These are phyloP conservation scores for Zymoseptoria ardabiliae DNA, from an alignment of 2,329 filamentous ascomycete genomes.

Conservation along the genomic window DNA sequence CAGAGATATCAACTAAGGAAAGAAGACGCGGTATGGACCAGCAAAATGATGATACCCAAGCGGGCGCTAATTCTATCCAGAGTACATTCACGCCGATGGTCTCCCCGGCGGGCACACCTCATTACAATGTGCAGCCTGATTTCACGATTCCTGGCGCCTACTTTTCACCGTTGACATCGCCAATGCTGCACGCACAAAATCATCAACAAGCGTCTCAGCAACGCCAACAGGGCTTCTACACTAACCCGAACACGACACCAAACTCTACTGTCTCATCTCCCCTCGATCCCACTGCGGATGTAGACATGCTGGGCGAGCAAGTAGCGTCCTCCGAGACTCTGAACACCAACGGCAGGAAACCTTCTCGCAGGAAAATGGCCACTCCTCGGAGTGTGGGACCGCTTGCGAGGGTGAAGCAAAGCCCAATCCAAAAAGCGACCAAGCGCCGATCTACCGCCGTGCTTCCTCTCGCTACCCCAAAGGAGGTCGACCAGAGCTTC, in stretches of 20 bases:
- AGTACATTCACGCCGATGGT: constrained; percentile 65
- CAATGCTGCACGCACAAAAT: constrained; percentile 66
- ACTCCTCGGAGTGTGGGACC: constrained; percentile 42
- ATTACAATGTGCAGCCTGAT: constrained; percentile 51
- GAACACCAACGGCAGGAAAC: constrained; percentile 38
- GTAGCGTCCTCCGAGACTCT: constrained; percentile 15
- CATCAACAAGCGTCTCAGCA: constrained; percentile 36
- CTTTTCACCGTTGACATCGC: constrained; percentile 77
- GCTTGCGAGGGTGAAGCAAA: constrained; percentile 53
- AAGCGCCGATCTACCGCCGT: constrained; percentile 40
- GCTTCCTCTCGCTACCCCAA: constrained; percentile 37
- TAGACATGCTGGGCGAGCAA: constrained; percentile 38
- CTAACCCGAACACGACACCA: constrained; percentile 48
- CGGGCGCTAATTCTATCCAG: constrained; percentile 1
- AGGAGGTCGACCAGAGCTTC: constrained; percentile 38
- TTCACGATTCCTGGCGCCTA: constrained; percentile 64
- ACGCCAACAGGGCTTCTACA: constrained; percentile 32
- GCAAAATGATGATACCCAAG: not conserved
- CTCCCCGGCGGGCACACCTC: constrained; percentile 74
- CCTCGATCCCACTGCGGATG: constrained; percentile 34
- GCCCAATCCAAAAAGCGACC: constrained; percentile 64
- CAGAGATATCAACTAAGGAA: constrained; percentile 57
- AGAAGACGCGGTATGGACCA: constrained; percentile 55
- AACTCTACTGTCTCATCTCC: constrained; percentile 45
- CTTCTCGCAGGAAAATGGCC: constrained; percentile 41